These are phyloP conservation scores for Thozetella sp. DNA, from an alignment of 495 filamentous ascomycete genomes.

Conservation along the genomic window DNA sequence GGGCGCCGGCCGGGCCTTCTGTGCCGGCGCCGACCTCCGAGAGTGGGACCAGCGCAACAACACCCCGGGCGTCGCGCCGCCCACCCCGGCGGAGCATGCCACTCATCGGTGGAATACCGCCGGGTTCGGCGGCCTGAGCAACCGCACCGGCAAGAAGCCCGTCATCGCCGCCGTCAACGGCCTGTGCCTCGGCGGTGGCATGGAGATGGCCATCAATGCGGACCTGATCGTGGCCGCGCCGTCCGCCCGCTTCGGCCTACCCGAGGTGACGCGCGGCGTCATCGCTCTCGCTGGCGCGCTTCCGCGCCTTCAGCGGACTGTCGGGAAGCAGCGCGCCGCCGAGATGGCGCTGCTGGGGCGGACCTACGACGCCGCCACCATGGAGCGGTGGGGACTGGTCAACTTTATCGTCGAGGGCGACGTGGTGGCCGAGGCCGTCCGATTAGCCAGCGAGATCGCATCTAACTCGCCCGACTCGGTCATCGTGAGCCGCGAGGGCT, in stretches of 20 bases:
- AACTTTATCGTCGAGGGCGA: slow-evolving; percentile 64
- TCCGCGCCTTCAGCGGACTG: slow-evolving; percentile 67
- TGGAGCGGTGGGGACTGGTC: slow-evolving; percentile 71
- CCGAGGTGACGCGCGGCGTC: slow-evolving; percentile 73
- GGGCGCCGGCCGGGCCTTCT: slow-evolving; percentile 55
- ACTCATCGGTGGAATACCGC: slow-evolving; percentile 25
- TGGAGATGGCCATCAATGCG: slow-evolving; percentile 74
- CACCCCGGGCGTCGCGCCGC: slow-evolving; percentile 41
- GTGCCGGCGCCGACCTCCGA: slow-evolving; percentile 59
- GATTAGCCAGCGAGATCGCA: slow-evolving; percentile 53
- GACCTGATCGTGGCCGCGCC: slow-evolving; percentile 71
- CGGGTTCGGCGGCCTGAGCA: slow-evolving; percentile 53
- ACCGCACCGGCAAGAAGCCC: slow-evolving; percentile 62
- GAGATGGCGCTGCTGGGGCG: slow-evolving; percentile 77
- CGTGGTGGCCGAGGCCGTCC: slow-evolving; percentile 55
- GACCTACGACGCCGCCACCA: slow-evolving; percentile 61
- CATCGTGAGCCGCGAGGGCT: slow-evolving; percentile 66
- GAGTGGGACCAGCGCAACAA: slow-evolving; percentile 38
- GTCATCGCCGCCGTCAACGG: slow-evolving; percentile 83
- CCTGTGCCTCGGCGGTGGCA: slow-evolving; percentile 72
- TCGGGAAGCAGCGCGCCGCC: slow-evolving; percentile 70
- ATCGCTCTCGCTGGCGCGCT: slow-evolving; percentile 74
- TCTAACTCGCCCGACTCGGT: slow-evolving; percentile 74
- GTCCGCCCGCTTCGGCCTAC: slow-evolving; percentile 64
- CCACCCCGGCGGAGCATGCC: slow-evolving; percentile 6